Evolutionary conservation across 176 grass and related monocot genomes (phyloP).

Genomic region (Oryza meyeriana): DNA sequence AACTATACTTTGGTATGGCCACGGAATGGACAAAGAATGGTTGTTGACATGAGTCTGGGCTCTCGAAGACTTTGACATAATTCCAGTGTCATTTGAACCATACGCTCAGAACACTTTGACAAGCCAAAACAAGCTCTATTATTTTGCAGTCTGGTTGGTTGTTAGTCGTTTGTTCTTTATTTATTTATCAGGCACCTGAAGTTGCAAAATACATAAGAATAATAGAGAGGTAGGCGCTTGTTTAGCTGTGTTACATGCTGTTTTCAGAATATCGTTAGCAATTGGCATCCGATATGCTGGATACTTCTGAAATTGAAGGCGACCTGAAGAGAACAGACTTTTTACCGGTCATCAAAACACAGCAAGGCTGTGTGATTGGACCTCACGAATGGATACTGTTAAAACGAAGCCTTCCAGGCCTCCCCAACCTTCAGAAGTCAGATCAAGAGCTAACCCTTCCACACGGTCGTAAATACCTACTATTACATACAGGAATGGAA

Average conservation of each 20-base stretch:
- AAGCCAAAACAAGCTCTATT: background rate
- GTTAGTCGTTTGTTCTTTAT: background rate
- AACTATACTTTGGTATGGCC: background rate
- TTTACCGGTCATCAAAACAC: background rate
- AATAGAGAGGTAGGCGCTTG: background rate
- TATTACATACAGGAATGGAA: background rate
- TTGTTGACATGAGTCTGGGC: too few species aligned
- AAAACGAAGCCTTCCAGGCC: background rate
- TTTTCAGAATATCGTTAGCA: background rate
- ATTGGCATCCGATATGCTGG: background rate
- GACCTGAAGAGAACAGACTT: background rate
- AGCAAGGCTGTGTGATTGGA: too few species aligned
- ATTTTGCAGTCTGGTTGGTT: background rate
- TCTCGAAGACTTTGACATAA: too few species aligned
- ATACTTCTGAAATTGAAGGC: background rate
- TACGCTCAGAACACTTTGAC: background rate
- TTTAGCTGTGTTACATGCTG: background rate
- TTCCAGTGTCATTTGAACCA: too few species aligned
- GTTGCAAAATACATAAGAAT: background rate
- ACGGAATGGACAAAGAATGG: background rate
- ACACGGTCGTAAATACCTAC: too few species aligned
- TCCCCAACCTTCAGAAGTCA: background rate
- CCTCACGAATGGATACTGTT: background rate
- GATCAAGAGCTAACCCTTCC: background rate
- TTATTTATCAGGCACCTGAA: background rate